A percentile compares a stretch with the other conserved stretches of the same genome.
These are phyloP conservation scores for Russula ochroleuca DNA, from an alignment of 768 basidiomycete genomes.

Conservation along the genomic window DNA sequence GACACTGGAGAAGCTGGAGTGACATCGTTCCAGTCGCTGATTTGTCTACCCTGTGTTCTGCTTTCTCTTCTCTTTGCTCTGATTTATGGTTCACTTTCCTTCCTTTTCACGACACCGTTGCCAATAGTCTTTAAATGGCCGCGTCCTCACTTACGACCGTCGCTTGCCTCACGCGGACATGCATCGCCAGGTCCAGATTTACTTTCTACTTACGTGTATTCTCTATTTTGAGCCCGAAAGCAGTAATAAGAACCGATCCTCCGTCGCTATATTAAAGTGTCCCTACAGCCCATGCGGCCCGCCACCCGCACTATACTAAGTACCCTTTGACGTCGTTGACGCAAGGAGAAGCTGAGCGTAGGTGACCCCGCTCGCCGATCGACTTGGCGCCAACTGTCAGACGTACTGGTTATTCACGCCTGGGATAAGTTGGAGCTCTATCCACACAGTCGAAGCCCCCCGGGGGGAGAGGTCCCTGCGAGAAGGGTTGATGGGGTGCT, in stretches of 20 bases:
- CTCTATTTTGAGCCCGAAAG: neutral
- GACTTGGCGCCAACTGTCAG: conserved; percentile 1
- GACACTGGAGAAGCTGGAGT: conserved; percentile 90
- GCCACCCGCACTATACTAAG: neutral
- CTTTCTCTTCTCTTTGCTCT: neutral
- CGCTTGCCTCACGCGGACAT: neutral
- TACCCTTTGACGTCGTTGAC: neutral
- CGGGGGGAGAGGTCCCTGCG: neutral
- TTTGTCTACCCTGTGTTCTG: neutral
- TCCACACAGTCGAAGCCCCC: neutral
- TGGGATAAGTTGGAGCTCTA: neutral
- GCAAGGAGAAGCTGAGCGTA: neutral
- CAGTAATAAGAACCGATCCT: neutral
- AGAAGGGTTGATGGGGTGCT: neutral
- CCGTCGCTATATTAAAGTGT: neutral
- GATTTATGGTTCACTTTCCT: neutral
- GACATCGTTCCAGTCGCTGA: conserved; percentile 25
- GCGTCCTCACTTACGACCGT: neutral
- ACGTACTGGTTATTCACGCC: neutral
- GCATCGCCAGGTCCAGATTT: neutral
- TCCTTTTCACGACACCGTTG: neutral
- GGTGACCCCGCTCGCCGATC: neutral
- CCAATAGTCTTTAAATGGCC: neutral
- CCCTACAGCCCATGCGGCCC: neutral
- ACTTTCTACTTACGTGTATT: conserved; percentile 4